Conservation (phyloP, 1,284 basidiomycete genomes). For the Tremellales sp. region DNA sequence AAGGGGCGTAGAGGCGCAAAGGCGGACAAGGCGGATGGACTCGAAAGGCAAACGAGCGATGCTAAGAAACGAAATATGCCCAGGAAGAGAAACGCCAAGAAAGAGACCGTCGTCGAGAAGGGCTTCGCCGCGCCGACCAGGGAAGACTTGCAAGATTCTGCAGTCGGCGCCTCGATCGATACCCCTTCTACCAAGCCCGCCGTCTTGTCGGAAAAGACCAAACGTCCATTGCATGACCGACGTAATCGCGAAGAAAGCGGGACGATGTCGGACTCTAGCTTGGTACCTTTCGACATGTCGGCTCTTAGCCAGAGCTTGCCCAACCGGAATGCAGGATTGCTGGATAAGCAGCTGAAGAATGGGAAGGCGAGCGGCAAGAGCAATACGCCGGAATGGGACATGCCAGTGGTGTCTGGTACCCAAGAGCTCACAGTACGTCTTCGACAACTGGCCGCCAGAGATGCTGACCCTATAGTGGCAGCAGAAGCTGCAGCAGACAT, state of each 20-base stretch:
- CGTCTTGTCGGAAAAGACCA: too few relatives aligned
- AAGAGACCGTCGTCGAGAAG: background rate
- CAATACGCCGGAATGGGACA: conserved; percentile 35
- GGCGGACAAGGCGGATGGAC: background rate
- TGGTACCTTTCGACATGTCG: conserved; percentile 14
- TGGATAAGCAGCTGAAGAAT: conserved; percentile 6
- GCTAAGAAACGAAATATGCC: background rate
- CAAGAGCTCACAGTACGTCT: conserved; percentile 31
- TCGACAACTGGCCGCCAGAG: background rate
- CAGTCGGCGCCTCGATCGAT: too few relatives aligned
- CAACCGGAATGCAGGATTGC: background rate
- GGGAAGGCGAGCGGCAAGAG: conserved; percentile 8
- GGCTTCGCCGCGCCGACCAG: background rate
- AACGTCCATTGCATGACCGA: too few relatives aligned
- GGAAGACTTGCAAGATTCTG: background rate
- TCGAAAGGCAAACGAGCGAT: background rate
- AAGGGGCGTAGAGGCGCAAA: background rate
- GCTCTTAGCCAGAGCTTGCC: conserved; percentile 25
- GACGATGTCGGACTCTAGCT: too few relatives aligned
- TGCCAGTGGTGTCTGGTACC: conserved; percentile 24
- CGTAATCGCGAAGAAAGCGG: too few relatives aligned
- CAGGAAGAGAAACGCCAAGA: conserved; percentile 3
- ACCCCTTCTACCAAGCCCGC: too few relatives aligned
- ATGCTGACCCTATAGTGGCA: conserved; percentile 31
- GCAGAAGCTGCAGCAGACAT: conserved; percentile 37